Evolutionary conservation across 371 early-diverging fungal genomes (phyloP).

Genomic region (Mortierella sp.): DNA sequence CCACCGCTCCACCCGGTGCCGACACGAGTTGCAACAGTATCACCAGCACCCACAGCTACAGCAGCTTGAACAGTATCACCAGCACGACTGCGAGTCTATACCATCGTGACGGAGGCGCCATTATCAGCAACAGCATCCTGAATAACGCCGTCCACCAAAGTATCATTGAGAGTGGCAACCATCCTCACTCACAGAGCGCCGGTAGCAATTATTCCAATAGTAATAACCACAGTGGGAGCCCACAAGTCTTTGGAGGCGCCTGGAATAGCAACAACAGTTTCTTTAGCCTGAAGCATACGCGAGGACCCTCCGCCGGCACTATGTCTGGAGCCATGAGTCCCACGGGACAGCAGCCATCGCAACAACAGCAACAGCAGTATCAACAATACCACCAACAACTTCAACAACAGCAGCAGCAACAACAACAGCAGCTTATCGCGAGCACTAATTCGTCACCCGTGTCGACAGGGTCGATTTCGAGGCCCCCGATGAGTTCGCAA

Average conservation of each 20-base stretch:
- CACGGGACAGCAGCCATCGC: constrained; percentile 8
- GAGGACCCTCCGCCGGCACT: constrained; percentile 37
- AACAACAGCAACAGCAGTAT: constrained; percentile 17
- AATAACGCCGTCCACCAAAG: constrained; percentile 40
- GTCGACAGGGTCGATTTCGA: constrained; percentile 17
- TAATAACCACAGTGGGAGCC: constrained; percentile 11
- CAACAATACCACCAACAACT: not conserved
- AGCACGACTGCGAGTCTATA: constrained; percentile 15
- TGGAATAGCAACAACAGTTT: constrained; percentile 42
- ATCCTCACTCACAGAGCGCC: too few species aligned
- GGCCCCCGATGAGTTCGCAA: constrained; percentile 33
- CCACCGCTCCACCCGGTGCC: constrained; percentile 15
- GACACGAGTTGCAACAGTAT: constrained; percentile 38
- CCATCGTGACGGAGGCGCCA: constrained; percentile 21
- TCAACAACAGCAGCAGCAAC: constrained; percentile 5
- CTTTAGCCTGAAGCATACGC: constrained; percentile 28
- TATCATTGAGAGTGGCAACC: not conserved
- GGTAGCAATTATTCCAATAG: constrained; percentile 5
- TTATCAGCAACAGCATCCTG: constrained; percentile 48
- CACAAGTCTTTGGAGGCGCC: too few species aligned
- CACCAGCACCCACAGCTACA: constrained; percentile 30
- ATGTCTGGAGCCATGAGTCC: constrained; percentile 25
- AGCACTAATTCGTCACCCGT: constrained; percentile 17
- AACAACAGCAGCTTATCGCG: constrained; percentile 11
- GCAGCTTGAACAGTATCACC: not conserved